Evolutionary conservation across 306 rosid genomes (phyloP), one percentile per base, ranked within the genome.

Genomic region (Boehmeria nivea): DNA sequence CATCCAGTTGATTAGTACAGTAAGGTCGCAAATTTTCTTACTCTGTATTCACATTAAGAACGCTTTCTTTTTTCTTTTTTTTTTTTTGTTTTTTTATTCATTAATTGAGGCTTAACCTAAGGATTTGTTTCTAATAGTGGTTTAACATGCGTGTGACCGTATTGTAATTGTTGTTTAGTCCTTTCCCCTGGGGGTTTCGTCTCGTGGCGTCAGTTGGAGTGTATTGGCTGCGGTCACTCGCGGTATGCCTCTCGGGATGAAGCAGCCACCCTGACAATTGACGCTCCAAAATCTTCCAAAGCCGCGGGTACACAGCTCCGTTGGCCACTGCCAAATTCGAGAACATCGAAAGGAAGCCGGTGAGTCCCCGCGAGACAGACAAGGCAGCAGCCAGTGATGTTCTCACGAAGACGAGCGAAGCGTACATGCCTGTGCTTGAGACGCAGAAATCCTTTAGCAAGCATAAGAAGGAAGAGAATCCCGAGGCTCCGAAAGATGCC

Each of bases 231-330:
- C 51, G 99, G 99, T 34, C 69, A 93, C 68, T 76, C 81, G 57
- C 85, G 99, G 99, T 88, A 83, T 70, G 89, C 94, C 26, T 84
- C 88, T 40, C 75, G 94, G 43, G 95, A 93, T 61, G 95, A 68
- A 56, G 80, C 75, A n/a, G 85, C 96, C 53, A 38, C 49, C 61
- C 88, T 78, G 54, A 81, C 94, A 23, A 60, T 84, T 51, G 86
- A 77, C 17, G 68, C 80, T 34, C 57, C 84, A 0, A 71, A 53
- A 56, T 65, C 94, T 8, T 34, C 76, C 61, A 65, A 56, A 68
- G 71, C 54, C 17, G 82, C 69, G 7, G 85, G 82, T 23, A 75
- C n/a, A n/a, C 83, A 0, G 78, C 79, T 13, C 95, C 94, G 12
- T 79, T 21, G 74, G 78, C 86, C 63, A 75, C 86, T 11, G 81